Evolutionary conservation across 2,329 filamentous ascomycete species (phyloP).

Genomic region (Phialophora chinensis): DNA sequence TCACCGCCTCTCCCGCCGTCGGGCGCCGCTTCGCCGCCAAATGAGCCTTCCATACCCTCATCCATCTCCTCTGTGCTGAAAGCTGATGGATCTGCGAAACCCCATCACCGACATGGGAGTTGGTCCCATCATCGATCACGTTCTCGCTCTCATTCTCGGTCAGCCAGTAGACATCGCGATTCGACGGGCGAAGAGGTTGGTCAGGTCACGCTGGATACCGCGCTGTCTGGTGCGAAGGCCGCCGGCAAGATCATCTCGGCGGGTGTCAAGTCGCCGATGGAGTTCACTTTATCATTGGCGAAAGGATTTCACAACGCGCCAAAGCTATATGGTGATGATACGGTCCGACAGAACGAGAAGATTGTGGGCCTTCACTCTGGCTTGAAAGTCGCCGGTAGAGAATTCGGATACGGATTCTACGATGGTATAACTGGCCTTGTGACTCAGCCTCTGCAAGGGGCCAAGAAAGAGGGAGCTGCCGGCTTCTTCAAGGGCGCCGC

Average conservation of each 20-base stretch:
- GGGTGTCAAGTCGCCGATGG: conserved; percentile 80
- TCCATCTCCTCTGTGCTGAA: conserved; percentile 28
- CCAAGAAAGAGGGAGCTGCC: conserved; percentile 66
- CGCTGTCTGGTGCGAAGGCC: conserved; percentile 69
- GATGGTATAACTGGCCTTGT: conserved; percentile 82
- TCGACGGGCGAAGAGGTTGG: conserved; percentile 40
- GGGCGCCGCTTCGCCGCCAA: background rate
- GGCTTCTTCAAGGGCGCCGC: conserved; percentile 81
- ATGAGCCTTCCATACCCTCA: conserved; percentile 20
- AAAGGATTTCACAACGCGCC: conserved; percentile 90
- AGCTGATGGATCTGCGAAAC: conserved; percentile 27
- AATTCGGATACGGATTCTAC: conserved; percentile 77
- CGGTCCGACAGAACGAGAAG: conserved; percentile 76
- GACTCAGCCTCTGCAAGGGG: conserved; percentile 75
- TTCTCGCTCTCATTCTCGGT: conserved; percentile 31
- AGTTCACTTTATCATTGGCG: conserved; percentile 80
- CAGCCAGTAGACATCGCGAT: conserved; percentile 21
- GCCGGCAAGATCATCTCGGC: conserved; percentile 74
- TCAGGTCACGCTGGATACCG: conserved; percentile 61
- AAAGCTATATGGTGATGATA: conserved; percentile 82
- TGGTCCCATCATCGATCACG: conserved; percentile 37
- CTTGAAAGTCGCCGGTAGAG: conserved; percentile 76
- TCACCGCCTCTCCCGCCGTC: background rate
- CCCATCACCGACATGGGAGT: conserved; percentile 22
- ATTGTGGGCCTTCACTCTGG: conserved; percentile 80